A percentile compares a stretch with the other conserved stretches of the same genome.
Evolutionary conservation across 106 monocot genomes (phyloP).

Genomic region (Triglochin maritima): DNA sequence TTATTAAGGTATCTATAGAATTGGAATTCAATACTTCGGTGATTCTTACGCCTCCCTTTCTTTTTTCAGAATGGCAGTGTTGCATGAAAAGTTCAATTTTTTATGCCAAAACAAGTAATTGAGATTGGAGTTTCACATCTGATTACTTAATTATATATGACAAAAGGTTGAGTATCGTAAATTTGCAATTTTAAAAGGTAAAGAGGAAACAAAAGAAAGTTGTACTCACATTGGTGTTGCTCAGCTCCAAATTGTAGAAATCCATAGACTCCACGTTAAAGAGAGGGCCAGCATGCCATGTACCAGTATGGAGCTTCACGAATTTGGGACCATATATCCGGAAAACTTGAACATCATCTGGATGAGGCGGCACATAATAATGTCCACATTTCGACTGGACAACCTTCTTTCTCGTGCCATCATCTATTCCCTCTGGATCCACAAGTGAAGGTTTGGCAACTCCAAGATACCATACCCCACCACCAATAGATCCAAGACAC

Average conservation of each 20-base stretch:
- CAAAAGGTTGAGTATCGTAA: no score
- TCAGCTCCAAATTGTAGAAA: slow-evolving; percentile 98
- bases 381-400: slow-evolving; percentile 49
- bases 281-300: slow-evolving; percentile 96
- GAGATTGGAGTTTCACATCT: no score
- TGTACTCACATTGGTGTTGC: slow-evolving; percentile 76
- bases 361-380: slow-evolving; percentile 58
- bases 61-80: no score
- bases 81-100: no score
- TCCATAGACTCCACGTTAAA: slow-evolving; percentile 59
- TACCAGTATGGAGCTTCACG: slow-evolving; percentile 72
- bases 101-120: no score
- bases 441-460: slow-evolving; percentile 70
- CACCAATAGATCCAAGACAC: slow-evolving; percentile 79
- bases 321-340: slow-evolving; percentile 62
- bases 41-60: no score
- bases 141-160: no score
- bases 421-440: slow-evolving; percentile 12
- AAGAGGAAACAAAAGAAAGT: background rate
- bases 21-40: no score
- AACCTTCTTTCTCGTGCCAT: slow-evolving; percentile 6
- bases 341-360: slow-evolving; percentile 62
- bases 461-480: slow-evolving; percentile 79
- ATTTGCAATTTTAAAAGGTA: no score
- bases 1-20: no score